Evolutionary conservation across 768 basidiomycete species (phyloP).

Genomic region (Pholiota molesta): DNA sequence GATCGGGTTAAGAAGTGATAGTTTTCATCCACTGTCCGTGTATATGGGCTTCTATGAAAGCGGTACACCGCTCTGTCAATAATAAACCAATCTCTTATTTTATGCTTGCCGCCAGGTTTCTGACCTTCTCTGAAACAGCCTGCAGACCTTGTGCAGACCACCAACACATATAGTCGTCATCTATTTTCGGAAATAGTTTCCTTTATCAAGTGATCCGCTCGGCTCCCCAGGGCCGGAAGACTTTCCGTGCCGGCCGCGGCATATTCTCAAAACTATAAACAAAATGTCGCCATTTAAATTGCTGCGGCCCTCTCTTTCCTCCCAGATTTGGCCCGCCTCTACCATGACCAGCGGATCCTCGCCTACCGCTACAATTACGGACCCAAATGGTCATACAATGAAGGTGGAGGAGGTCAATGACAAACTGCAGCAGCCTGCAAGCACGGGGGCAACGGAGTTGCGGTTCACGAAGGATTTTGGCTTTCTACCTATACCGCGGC

Average conservation of each 20-base stretch:
- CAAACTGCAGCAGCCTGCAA: neutral
- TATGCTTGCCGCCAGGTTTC: no score
- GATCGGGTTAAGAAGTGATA: no score
- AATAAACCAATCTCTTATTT: no score
- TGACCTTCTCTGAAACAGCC: no score
- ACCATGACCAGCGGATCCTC: conserved; percentile 13
- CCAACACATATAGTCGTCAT: neutral
- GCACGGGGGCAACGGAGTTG: neutral
- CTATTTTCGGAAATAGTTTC: neutral
- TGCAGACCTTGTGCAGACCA: no score
- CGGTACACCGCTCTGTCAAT: no score
- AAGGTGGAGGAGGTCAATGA: conserved; percentile 1
- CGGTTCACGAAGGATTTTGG: conserved; percentile 52
- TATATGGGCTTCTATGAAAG: no score
- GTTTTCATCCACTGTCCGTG: no score
- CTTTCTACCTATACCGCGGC: conserved; percentile 63
- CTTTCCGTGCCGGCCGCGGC: conserved; percentile 15
- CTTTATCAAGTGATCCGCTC: neutral
- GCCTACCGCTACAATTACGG: conserved; percentile 12
- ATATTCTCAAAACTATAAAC: neutral
- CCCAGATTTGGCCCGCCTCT: neutral
- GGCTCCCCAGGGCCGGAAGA: neutral
- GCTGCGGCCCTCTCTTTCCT: neutral
- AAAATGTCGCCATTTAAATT: neutral
- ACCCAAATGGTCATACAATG: neutral